Evolutionary conservation across 1,139 yeast genomes (phyloP), one percentile per base, ranked within the genome.

Genomic region (Geotrichum candidum): DNA sequence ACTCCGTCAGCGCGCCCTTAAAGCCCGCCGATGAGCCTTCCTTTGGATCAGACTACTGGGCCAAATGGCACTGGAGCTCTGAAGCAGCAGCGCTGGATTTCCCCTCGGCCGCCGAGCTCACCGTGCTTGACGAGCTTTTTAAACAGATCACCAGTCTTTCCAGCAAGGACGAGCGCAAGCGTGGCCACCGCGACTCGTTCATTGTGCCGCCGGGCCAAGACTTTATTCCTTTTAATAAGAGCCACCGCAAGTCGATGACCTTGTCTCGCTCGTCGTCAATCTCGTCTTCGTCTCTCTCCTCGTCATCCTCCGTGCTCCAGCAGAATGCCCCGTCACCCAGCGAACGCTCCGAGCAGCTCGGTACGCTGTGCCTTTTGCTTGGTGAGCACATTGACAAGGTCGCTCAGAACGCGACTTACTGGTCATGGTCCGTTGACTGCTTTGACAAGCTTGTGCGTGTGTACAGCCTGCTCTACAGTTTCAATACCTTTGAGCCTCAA

Each of bases 301-400:
- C 57, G 2, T 45, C 59, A 6, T 57, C 41, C 10, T 29, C 50
- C 10, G 52, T 41, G n/a, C 18, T 15, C 9, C 45, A 23, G 48
- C 50, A 15, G 25, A 13, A 48, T 6, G 27, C 15, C 38, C 18
- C 29, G 4, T 56, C 25, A 38, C n/a, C 15, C 46, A 53, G 22
- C 38, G 57, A 55, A 15, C 22, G 45, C 23, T 23, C 45, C 15
- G 57, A 55, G 23, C 45, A 45, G 41, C n/a, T 60, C 9, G 53
- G 57, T 23, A 56, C 62, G 11, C 10, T 56, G 41, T 60, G 62
- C 29, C 25, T 60, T 15, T 35, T 60, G 50, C 52, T 62, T 10
- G 64, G 64, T 31, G 63, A 62, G 50, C 64, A 62, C 53, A 60
- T 60, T 35, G 45, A 41, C 18, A 55, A 60, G 33, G 45, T 58